A percentile compares a stretch with the other conserved stretches of the same genome.
Conservation (phyloP, 169 alveolate genomes). For the Plasmodium relictum region DNA sequence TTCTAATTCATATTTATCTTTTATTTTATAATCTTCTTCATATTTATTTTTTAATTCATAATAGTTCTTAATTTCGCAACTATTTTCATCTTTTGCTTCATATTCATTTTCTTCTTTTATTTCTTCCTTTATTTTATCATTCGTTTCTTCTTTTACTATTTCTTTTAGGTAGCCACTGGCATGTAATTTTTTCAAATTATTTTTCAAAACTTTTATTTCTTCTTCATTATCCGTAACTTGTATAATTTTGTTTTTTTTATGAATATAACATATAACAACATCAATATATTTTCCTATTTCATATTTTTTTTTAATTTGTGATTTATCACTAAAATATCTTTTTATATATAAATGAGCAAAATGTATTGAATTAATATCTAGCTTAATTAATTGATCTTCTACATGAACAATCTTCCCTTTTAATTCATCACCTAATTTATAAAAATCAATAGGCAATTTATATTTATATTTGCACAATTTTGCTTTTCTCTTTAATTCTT, state of each 20-base stretch:
- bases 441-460: slow-evolving; percentile 70
- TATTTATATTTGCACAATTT: slow-evolving; percentile 34
- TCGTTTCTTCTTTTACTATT: neutral
- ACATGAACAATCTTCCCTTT: slow-evolving; percentile 33
- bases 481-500: slow-evolving; percentile 30
- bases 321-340: slow-evolving; percentile 56
- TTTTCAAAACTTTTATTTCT: slow-evolving; percentile 32
- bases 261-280: slow-evolving; percentile 67
- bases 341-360: slow-evolving; percentile 69
- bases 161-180: neutral
- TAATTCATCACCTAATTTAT: slow-evolving; percentile 43
- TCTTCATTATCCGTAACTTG: slow-evolving; percentile 75
- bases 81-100: neutral
- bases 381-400: slow-evolving; percentile 33
- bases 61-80: no score
- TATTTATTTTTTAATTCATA: neutral
- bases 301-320: slow-evolving; percentile 21
- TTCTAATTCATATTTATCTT: neutral
- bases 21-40: neutral
- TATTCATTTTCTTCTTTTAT: neutral
- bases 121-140: neutral
- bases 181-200: slow-evolving; percentile 5
- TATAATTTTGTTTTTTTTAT: slow-evolving; percentile 43
- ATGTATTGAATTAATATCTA: slow-evolving; percentile 43
- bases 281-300: slow-evolving; percentile 57